Conservation (phyloP, 768 basidiomycete genomes). For the Gymnopilus dilepis region DNA sequence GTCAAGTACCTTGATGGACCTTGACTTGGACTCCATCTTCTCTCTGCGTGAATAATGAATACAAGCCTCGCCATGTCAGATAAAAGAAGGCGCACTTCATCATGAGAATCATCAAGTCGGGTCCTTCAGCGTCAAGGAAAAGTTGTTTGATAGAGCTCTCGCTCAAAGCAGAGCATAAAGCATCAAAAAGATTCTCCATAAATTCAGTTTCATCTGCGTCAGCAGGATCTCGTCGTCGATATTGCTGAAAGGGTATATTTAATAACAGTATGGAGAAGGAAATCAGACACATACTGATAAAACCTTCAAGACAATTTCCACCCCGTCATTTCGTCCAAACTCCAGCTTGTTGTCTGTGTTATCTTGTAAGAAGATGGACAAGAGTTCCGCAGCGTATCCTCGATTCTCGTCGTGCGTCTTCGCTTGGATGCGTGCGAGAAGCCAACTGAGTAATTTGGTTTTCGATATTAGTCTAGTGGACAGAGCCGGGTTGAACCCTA, state of each 20-base stretch:
- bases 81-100: constrained; percentile 74
- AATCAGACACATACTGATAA: constrained; percentile 69
- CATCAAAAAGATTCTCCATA: constrained; percentile 96
- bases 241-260: constrained; percentile 62
- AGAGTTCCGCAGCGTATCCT: constrained; percentile 89
- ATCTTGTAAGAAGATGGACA: constrained; percentile 89
- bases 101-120: constrained; percentile 97
- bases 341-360: constrained; percentile 70
- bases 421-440: constrained; percentile 74
- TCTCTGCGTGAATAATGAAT: constrained; percentile 53
- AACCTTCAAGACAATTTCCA: constrained; percentile 76
- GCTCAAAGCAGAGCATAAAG: constrained; percentile 82
- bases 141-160: constrained; percentile 79
- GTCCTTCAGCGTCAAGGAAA: constrained; percentile 91
- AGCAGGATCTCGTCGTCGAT: constrained; percentile 80
- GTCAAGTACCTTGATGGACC: constrained; percentile 90
- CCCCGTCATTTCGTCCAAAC: constrained; percentile 75
- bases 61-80: background rate
- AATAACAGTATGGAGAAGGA: constrained; percentile 1
- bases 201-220: constrained; percentile 94
- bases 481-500: constrained; percentile 83
- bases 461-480: constrained; percentile 72
- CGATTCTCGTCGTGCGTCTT: constrained; percentile 89
- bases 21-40: constrained; percentile 78
- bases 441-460: constrained; percentile 79